phyloP scores from a whole-genome alignment of 805 yeast species.

The Candida caryicola region DNA sequence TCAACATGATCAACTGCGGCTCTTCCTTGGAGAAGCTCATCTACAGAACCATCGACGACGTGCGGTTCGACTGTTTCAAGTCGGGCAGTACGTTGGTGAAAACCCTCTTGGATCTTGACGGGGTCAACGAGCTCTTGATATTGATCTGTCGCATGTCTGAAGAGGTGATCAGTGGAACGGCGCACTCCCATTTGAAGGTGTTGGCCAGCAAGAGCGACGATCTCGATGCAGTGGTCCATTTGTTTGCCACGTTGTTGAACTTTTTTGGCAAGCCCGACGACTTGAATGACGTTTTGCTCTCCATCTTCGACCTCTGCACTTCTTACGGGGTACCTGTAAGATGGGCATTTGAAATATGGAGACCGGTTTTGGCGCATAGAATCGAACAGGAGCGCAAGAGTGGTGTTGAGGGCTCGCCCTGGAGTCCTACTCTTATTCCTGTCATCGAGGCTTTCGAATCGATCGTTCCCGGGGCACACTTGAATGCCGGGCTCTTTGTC shows the following conservation, averaged over 20 bases:
- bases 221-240: constrained; percentile 60
- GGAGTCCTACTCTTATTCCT: constrained; percentile 4
- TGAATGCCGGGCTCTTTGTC: constrained; percentile 46
- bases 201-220: constrained; percentile 74
- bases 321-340: constrained; percentile 47
- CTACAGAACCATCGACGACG: constrained; percentile 57
- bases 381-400: constrained; percentile 12
- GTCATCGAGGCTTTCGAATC: constrained; percentile 5
- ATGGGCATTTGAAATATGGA: constrained; percentile 82
- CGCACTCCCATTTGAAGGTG: constrained; percentile 59
- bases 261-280: constrained; percentile 42
- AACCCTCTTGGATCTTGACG: constrained; percentile 41
- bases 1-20: constrained; percentile 65
- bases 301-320: constrained; percentile 39
- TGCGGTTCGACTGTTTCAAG: constrained; percentile 44
- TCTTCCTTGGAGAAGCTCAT: constrained; percentile 53
- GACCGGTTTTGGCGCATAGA: constrained; percentile 40
- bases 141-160: constrained; percentile 52
- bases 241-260: constrained; percentile 56
- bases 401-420: constrained; percentile 1
- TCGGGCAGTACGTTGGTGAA: constrained; percentile 53
- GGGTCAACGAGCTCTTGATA: constrained; percentile 63
- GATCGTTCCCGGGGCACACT: constrained; percentile 11
- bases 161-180: constrained; percentile 33
- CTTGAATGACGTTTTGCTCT: constrained; percentile 34